Evolutionary conservation across 495 filamentous ascomycete genomes (phyloP).

Genomic region (Articulospora tetracladia): DNA sequence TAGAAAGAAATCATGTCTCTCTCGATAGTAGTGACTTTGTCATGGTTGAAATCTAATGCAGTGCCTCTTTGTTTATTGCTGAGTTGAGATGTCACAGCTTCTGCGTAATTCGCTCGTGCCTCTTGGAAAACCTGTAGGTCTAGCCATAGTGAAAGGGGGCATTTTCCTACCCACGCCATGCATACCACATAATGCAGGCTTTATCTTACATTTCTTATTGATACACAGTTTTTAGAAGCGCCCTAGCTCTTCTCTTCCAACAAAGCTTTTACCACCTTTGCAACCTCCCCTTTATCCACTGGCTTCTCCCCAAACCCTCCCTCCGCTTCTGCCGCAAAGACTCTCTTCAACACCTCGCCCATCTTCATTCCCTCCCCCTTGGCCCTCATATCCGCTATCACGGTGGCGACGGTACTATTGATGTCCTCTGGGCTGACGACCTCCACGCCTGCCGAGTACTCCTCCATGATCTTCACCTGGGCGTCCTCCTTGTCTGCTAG

Average conservation of each 20-base stretch:
- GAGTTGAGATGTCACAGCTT: neutral
- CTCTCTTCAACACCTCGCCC: constrained; percentile 26
- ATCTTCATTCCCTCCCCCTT: constrained; percentile 15
- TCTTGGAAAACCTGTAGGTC: no score
- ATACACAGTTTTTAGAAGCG: neutral
- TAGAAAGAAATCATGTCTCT: neutral
- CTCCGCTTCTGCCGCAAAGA: constrained; percentile 15
- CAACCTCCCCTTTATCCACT: constrained; percentile 24
- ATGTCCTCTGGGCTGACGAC: constrained; percentile 38
- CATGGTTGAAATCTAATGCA: neutral
- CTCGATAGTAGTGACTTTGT: neutral
- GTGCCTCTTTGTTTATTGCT: neutral
- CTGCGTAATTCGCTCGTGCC: no score
- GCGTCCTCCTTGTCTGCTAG: constrained; percentile 50
- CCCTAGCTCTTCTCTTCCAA: constrained; percentile 4
- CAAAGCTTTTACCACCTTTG: constrained; percentile 22
- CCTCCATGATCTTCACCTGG: constrained; percentile 42
- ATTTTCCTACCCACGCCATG: neutral
- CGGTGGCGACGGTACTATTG: constrained; percentile 28
- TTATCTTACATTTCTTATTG: neutral
- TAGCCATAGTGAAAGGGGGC: no score
- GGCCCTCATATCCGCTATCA: constrained; percentile 27
- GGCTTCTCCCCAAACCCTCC: constrained; percentile 13
- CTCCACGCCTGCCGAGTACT: constrained; percentile 45
- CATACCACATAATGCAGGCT: neutral